Evolutionary conservation across 257 asterid genomes (phyloP), one percentile per base, ranked within the genome.

Genomic region (Verbena officinalis): DNA sequence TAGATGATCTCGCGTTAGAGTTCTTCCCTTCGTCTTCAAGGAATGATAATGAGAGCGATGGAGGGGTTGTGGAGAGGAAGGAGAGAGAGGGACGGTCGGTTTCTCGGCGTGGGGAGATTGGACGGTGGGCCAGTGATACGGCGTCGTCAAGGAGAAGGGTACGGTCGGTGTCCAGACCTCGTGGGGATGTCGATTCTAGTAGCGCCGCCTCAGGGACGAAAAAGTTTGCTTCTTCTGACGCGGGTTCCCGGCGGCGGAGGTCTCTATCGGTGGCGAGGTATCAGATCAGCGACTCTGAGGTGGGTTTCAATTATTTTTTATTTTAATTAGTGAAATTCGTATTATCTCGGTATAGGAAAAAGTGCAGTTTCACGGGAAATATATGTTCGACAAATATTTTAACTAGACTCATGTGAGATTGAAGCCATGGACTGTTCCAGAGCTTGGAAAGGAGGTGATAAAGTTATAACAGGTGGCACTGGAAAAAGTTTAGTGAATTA

Each of bases 1-100:
- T 91, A 51, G 96, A 91, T 64, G 98, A 91, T 81, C 85, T 91
- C 12, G 90, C 95, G 0, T 64, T 86, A 1, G 98, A 91, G 69
- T 73, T 88, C 9, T 86, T 86, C 59, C 83, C 91, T 3, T 76
- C 84, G 15, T 73, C 83, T 42, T 69, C 84, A 15, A 56, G 27
- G 66, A 77, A 65, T 22, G 80, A 77, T 62, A 77, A 65, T 22
- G 80, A 77, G 42, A 68, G 76, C 43, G 81, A 50, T 62, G 72
- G 81, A 50, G 75, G 83, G 62, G 69, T 74, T 67, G 56, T 54
- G 55, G 62, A 73, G 59, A 59, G 81, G 71, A 39, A 66, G 67
- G 59, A 56, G 82, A 63, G 88, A 69, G 65, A 69, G 52, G 73
- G 87, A 61, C 70, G 91, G 53, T 70, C 78, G 15, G 78, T 46